Evolutionary conservation across 768 basidiomycete species (phyloP), one percentile per base, ranked within the genome.

Genomic region (Rhodotorula paludigena): DNA sequence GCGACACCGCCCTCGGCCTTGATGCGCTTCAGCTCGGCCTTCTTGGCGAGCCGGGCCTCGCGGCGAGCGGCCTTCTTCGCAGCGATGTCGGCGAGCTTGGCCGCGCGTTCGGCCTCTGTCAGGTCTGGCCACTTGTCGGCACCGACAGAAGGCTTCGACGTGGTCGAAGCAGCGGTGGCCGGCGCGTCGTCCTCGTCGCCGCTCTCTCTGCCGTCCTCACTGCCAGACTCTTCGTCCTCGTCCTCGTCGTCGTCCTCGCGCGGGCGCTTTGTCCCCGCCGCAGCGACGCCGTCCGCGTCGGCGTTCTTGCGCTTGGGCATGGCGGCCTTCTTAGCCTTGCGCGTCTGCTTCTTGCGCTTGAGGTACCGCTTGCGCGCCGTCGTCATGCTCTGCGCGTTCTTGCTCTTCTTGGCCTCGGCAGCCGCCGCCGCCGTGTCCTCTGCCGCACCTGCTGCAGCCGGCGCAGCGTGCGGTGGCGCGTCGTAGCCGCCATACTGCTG

Each of bases 311-410:
- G 71, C 58, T 76, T 77, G 15, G 69, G 62, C 25, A 71, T 71
- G 16, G 78, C 74, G 32, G 73, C 57, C 57, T 47, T 53, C 53
- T 62, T 62, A 25, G 61, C 61, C 80, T 82, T 66, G 79, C 79
- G 57, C 79, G 81, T 78, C 64, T 87, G 88, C 69, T 84, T 85
- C 79, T 91, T 91, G 57, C 84, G 84, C 75, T 84, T 85, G 49
- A 89, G 80, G 76, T 91, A 89, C 66, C 86, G 81, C 72, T 84
- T 78, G 77, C 89, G 88, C 2, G 88, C 86, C 63, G 83, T 86
- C 2, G 89, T 88, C 79, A 87, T 88, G 52, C 76, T 76, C 82
- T 85, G 72, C 15, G 69, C 39, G 48, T 69, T 36, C 56, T 73
- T 72, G 16, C 51, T 35, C 49, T 56, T 59, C 44, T 66, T 67